These are phyloP conservation scores for Rhizopogon rudus DNA, from an alignment of 768 basidiomycete species.

Conservation along the genomic window DNA sequence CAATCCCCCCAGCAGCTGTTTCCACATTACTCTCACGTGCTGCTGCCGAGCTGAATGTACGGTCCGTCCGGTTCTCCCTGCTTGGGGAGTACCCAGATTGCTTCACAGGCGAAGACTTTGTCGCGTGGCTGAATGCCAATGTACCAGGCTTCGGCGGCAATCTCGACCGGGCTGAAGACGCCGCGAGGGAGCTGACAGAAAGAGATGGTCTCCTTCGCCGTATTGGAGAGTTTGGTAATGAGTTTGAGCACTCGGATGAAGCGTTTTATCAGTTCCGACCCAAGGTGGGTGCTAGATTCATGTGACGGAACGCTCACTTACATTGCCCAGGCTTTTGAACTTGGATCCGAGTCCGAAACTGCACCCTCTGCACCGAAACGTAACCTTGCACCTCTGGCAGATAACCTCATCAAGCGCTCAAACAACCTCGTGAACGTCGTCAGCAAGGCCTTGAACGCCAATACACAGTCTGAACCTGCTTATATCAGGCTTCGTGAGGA, in stretches of 20 bases:
- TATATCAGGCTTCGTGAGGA: constrained; percentile 70
- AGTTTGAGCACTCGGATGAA: constrained; percentile 72
- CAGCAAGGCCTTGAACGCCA: constrained; percentile 58
- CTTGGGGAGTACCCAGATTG: constrained; percentile 82
- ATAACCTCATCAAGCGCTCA: constrained; percentile 64
- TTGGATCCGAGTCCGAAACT: constrained; percentile 22
- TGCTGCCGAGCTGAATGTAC: constrained; percentile 63
- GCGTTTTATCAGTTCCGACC: constrained; percentile 83
- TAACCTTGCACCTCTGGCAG: constrained; percentile 36
- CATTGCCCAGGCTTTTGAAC: constrained; percentile 21
- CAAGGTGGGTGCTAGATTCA: constrained; percentile 42
- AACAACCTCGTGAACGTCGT: constrained; percentile 67
- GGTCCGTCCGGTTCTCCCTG: constrained; percentile 70
- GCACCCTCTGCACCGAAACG: constrained; percentile 23
- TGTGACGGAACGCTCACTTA: constrained; percentile 11
- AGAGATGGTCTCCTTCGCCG: constrained; percentile 58
- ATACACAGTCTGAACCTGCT: constrained; percentile 50
- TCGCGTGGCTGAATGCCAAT: constrained; percentile 74
- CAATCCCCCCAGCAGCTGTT: constrained; percentile 58
- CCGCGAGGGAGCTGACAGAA: constrained; percentile 49
- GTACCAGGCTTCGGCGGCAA: constrained; percentile 75
- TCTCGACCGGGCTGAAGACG: constrained; percentile 75
- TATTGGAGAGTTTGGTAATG: constrained; percentile 79
- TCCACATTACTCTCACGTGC: constrained; percentile 71
- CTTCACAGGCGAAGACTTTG: constrained; percentile 88